Base-by-base conservation (phyloP, 2,329 filamentous ascomycete species). In the Bisporella sp. region DNA sequence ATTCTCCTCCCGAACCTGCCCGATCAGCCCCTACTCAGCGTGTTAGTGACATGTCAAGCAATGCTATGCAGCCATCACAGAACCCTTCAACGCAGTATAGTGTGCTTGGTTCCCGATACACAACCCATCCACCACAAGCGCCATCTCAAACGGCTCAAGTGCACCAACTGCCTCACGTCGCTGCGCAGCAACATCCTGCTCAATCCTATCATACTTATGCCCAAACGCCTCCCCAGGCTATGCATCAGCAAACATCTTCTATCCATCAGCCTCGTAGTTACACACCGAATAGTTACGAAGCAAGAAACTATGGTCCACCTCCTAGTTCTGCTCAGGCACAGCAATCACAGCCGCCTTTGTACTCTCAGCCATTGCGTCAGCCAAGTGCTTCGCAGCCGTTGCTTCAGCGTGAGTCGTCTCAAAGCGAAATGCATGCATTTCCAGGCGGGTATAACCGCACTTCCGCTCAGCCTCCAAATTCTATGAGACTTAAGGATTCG, bases 121-220 rank as follows among this genome's bases (percentile, higher is more conserved):
- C 59, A 73, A 51, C 72, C 35, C 70, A 71, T 46, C 62, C 53
- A 35, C 49, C 50, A 59, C 13, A 71, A 67, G 45, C 66, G 62
- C 33, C 61, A 6, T 48, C 48, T 41, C 57, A 56, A 42, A 67
- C 66, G 39, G 67, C 68, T 40, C 57, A 58, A 46, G 52, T 54
- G 21, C 41, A 74, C 71, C 75, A 77, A 11, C 76, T 78, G 57
- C 71, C 75, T 57, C 74, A 71, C 50, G 76, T 76, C 54, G 66
- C 70, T 33, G 66, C 73, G 31, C 68, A 71, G 5, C 55, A 66
- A 50, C 61, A 73, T 63, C 54, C 66, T 56, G 41, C 61, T 39
- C 59, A 70, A 62, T 61, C 64, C 53, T 46, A 69, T 31, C 76
- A 78, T 53, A 70, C 73, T 50, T 67, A 64, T 50, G 68, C 69